Conservation (phyloP, 768 basidiomycete genomes). For the Kwoniella mangroviensis region DNA sequence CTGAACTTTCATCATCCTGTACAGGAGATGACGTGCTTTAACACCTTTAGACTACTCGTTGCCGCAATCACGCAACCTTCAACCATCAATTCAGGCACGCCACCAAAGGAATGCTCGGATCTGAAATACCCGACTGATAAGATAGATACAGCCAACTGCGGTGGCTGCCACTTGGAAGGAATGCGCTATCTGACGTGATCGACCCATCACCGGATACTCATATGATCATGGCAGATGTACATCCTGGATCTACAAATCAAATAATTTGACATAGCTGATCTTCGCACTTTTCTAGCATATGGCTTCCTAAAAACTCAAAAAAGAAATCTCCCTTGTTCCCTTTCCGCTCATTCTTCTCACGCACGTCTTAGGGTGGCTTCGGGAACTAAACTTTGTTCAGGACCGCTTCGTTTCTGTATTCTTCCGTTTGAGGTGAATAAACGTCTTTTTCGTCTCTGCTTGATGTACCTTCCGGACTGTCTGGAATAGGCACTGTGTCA, state of each 20-base stretch:
- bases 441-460: slow-evolving; percentile 11
- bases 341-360: slow-evolving; percentile 6
- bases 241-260: background rate
- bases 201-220: background rate
- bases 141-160: background rate
- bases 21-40: background rate
- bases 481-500: background rate
- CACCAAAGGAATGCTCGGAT: background rate
- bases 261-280: no score
- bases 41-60: background rate
- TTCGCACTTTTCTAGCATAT: background rate
- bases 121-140: slow-evolving; percentile 2
- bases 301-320: background rate
- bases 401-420: background rate
- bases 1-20: no score
- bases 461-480: background rate
- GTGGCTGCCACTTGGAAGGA: background rate
- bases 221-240: background rate
- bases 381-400: slow-evolving; percentile 6
- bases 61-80: slow-evolving; percentile 14
- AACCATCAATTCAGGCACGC: background rate
- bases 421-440: background rate
- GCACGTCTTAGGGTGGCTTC: slow-evolving; percentile 11
- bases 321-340: background rate
- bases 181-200: slow-evolving; percentile 10